Conservation (phyloP, 257 asterid genomes). For the Solanum appendiculatum region DNA sequence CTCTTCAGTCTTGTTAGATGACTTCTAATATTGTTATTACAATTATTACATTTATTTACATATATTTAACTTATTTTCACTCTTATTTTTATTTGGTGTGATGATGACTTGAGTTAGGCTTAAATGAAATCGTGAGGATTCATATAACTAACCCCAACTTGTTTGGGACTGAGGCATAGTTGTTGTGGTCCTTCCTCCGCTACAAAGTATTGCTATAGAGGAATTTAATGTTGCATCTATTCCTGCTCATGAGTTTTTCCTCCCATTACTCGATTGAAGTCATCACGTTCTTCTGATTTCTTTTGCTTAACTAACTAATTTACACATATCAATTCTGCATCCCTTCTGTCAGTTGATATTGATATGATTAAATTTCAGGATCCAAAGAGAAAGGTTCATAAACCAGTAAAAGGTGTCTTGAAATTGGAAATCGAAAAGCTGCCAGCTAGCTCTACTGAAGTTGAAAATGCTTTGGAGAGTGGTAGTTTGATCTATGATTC, state of each 20-base stretch:
- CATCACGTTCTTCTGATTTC: background rate
- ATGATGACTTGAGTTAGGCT: background rate
- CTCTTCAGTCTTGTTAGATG: background rate
- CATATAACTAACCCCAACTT: background rate
- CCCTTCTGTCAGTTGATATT: background rate
- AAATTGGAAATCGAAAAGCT: constrained; percentile 92
- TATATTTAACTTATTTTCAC: background rate
- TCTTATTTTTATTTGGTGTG: background rate
- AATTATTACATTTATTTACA: background rate
- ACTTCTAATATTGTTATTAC: background rate
- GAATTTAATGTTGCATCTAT: background rate
- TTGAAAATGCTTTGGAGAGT: constrained; percentile 45
- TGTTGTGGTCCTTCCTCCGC: background rate
- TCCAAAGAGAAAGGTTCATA: constrained; percentile 93
- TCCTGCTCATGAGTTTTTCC: background rate
- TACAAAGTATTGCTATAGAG: background rate
- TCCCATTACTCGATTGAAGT: background rate
- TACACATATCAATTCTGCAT: background rate
- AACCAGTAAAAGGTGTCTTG: constrained; percentile 90
- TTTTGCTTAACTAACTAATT: background rate
- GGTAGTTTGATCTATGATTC: constrained; percentile 44
- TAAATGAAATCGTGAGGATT: background rate
- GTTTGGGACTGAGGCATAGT: background rate
- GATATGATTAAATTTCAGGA: constrained; percentile 38
- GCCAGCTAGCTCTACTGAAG: constrained; percentile 54